Percentiles rank a stretch among this genome's conserved stretches.
Evolutionary conservation across 1,139 yeast genomes (phyloP).

Genomic region (Taphrina flavorubra): DNA sequence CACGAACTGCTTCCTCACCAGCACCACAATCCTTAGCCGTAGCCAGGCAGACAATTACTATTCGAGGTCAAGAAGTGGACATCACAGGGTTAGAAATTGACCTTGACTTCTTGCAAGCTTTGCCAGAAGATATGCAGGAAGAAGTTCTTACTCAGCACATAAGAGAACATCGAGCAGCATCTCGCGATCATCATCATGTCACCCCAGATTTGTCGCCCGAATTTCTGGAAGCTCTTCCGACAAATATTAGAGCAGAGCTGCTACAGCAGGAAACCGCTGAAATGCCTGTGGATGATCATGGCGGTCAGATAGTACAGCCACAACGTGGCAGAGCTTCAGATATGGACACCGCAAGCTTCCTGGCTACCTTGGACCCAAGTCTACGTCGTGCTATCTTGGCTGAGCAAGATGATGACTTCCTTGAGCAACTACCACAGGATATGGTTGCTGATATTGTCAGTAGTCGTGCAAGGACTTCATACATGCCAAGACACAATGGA

Average conservation of each 20-base stretch:
- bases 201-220: slow-evolving; percentile 72
- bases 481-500: background rate
- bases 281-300: slow-evolving; percentile 43
- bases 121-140: slow-evolving; percentile 91
- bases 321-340: slow-evolving; percentile 16
- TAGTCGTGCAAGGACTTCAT: background rate
- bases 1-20: background rate
- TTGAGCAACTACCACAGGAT: slow-evolving; percentile 50
- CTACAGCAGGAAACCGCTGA: slow-evolving; percentile 64
- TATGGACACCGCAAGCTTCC: slow-evolving; percentile 50
- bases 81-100: slow-evolving; percentile 90
- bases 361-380: slow-evolving; percentile 53
- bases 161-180: slow-evolving; percentile 64
- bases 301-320: background rate
- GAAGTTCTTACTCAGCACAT: slow-evolving; percentile 89
- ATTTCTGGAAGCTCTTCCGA: slow-evolving; percentile 81
- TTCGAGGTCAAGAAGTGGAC: slow-evolving; percentile 82
- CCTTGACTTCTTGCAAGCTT: slow-evolving; percentile 85
- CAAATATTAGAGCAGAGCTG: slow-evolving; percentile 72
- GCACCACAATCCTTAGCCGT: background rate
- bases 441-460: slow-evolving; percentile 51
- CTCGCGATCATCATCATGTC: slow-evolving; percentile 50
- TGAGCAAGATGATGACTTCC: slow-evolving; percentile 50
- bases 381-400: slow-evolving; percentile 52
- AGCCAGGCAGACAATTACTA: slow-evolving; percentile 56